Evolutionary conservation across 257 asterid species (phyloP).

Genomic region (Solanum pinnatisectum): DNA sequence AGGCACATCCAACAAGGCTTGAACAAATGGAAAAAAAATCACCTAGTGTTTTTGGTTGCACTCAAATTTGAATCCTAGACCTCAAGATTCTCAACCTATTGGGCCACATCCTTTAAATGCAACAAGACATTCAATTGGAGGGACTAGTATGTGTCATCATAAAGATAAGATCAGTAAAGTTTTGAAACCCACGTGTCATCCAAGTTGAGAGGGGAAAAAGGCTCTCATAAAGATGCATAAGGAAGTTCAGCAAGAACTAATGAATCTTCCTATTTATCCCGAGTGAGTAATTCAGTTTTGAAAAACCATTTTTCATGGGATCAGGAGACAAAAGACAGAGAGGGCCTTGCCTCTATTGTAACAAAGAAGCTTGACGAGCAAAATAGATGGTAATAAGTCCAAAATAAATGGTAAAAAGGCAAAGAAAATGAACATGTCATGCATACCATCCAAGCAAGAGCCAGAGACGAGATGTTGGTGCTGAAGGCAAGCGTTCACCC

Average conservation of each 20-base stretch:
- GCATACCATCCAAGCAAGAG: conserved; percentile 90
- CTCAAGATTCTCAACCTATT: neutral
- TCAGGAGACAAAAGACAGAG: neutral
- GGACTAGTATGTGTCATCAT: neutral
- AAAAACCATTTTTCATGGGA: neutral
- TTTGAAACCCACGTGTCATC: neutral
- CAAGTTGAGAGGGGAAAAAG: neutral
- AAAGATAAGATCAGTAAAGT: neutral
- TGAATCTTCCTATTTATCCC: neutral
- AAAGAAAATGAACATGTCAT: neutral
- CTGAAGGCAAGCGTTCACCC: conserved; percentile 85
- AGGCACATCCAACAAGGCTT: neutral
- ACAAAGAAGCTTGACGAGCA: neutral
- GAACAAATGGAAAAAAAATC: neutral
- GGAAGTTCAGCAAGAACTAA: neutral
- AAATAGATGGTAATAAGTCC: neutral
- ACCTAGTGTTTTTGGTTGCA: neutral
- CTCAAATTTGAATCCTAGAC: neutral
- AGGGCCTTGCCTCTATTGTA: neutral
- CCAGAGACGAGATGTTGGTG: conserved; percentile 61
- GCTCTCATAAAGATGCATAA: neutral
- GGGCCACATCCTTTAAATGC: neutral
- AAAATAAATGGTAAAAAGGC: neutral
- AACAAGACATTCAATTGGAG: neutral
- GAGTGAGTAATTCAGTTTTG: neutral